Evolutionary conservation across 768 basidiomycete genomes (phyloP).

Genomic region (Mycena sanguinolenta): DNA sequence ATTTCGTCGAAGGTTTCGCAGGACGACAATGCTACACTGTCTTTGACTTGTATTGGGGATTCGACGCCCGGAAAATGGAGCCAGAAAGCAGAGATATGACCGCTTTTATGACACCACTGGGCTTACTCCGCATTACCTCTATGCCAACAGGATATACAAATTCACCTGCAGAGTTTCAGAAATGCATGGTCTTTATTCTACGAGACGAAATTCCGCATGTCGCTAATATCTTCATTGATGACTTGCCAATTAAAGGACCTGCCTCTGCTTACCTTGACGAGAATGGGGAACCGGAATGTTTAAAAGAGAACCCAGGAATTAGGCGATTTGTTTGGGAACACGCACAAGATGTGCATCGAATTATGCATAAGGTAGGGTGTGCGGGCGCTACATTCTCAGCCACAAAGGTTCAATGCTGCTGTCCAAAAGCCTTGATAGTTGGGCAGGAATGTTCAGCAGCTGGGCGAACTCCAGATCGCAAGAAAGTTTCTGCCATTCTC

Average conservation of each 20-base stretch:
- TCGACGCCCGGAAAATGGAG: too few relatives aligned
- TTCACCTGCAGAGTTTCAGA: constrained; percentile 39
- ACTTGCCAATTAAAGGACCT: constrained; percentile 48
- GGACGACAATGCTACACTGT: not conserved
- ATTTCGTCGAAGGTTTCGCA: not conserved
- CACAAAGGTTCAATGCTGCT: constrained; percentile 3
- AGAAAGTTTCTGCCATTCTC: not conserved
- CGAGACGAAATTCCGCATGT: constrained; percentile 49
- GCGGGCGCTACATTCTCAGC: constrained; percentile 48
- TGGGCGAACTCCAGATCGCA: not conserved
- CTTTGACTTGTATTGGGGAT: too few relatives aligned
- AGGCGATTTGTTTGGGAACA: constrained; percentile 46
- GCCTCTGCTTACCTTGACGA: too few relatives aligned
- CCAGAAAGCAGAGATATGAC: too few relatives aligned
- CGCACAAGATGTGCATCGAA: constrained; percentile 43
- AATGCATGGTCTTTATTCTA: constrained; percentile 43
- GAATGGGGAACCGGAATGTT: too few relatives aligned
- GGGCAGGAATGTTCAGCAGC: not conserved
- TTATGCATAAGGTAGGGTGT: constrained; percentile 45
- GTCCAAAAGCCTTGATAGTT: constrained; percentile 38
- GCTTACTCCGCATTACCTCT: not conserved
- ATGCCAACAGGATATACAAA: constrained; percentile 12
- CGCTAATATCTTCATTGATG: constrained; percentile 47
- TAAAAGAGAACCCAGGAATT: constrained; percentile 37
- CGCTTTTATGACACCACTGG: too few relatives aligned